Evolutionary conservation across 2,329 filamentous ascomycete species (phyloP).

Genomic region (Fusarium anthophilum): DNA sequence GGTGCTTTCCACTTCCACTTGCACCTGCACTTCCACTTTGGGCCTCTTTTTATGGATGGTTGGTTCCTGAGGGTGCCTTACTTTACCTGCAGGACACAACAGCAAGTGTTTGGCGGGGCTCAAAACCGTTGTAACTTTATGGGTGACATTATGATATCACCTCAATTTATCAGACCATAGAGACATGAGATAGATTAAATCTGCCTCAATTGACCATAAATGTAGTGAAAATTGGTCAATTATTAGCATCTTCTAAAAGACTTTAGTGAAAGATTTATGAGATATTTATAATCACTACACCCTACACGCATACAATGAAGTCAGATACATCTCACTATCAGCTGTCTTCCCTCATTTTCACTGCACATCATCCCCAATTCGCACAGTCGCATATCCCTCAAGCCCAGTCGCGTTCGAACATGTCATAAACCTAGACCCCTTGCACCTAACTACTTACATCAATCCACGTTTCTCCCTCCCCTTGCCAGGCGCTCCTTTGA

Average conservation of each 20-base stretch:
- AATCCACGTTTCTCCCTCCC: conserved; percentile 22
- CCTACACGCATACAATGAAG: background rate
- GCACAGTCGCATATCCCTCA: conserved; percentile 28
- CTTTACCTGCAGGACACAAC: background rate
- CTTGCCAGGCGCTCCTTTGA: conserved; percentile 22
- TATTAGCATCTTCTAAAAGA: background rate
- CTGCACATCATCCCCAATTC: conserved; percentile 29
- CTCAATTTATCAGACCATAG: conserved; percentile 20
- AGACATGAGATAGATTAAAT: background rate
- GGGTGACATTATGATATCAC: conserved; percentile 15
- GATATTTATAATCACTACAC: background rate
- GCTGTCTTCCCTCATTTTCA: background rate
- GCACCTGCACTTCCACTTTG: background rate
- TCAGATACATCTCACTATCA: background rate
- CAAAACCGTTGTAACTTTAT: conserved; percentile 8
- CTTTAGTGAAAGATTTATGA: background rate
- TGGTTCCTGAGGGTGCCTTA: conserved; percentile 24
- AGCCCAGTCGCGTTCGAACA: conserved; percentile 45
- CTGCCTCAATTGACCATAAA: background rate
- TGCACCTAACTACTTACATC: conserved; percentile 28
- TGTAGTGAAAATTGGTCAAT: background rate
- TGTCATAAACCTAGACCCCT: conserved; percentile 38
- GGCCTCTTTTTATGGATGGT: background rate
- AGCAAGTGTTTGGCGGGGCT: conserved; percentile 13
- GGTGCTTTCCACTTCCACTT: background rate